Evolutionary conservation across 139 green algal species (phyloP), one percentile per base, ranked within the genome.

Genomic region (Tetradesmus obliquus): DNA sequence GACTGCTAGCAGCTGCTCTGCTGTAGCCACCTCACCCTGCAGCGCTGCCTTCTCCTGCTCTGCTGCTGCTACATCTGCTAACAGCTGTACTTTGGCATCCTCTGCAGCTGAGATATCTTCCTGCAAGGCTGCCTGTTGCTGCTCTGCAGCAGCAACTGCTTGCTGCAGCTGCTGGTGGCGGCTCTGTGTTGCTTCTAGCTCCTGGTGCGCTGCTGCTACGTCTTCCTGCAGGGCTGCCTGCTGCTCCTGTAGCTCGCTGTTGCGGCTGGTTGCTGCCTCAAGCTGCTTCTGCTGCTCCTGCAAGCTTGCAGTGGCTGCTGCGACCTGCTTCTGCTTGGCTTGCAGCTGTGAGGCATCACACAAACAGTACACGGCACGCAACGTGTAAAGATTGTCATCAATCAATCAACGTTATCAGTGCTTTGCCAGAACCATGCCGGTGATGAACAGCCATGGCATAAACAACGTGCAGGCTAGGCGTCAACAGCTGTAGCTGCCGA

Each of bases 131-230:
- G 85, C 66, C 57, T 57, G 5, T 19, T 53, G 51, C 24, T 24
- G 13, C 6, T 88, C 66, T 20, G 66, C 66, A 24, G 66, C 66
- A 76, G 66, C 66, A 3, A 76, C 66, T 76, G 66, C 66, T n/a
- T 76, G 17, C 17, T 79, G 3, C 10, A 79, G n/a, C 84, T 88
- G 84, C 57, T 79, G 84, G 12, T 79, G 45, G 45, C 24, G 58
- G n/a, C 53, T 20, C 58, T 88, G 58, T 5, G 85, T 32, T 82
- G 58, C 66, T 66, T 32, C 66, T 81, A 89, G 20, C 62, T 89
- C 5, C 85, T 89, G 62, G 10, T 82, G 54, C 45, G 66, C 32
- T 66, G 76, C 32, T 32, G 24, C 85, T 53, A 81, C 55, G 60
- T 62, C 57, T 24, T 12, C 32, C 66, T 55, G 71, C 24, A 82